These are phyloP conservation scores for Metschnikowia shivogae DNA, from an alignment of 805 yeast genomes.

Conservation along the genomic window DNA sequence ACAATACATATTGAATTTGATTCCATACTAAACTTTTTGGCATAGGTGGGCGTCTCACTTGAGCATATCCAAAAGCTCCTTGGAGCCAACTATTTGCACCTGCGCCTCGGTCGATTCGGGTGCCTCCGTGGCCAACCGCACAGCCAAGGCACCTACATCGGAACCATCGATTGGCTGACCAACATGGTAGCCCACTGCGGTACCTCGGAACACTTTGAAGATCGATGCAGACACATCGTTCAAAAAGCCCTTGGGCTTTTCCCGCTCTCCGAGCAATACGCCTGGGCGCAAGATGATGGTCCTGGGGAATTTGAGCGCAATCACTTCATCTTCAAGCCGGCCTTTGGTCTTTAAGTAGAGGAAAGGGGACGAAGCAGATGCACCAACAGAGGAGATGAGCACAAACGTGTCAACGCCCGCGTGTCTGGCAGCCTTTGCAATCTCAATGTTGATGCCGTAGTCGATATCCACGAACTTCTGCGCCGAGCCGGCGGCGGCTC, in stretches of 20 bases:
- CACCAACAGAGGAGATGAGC: conserved; percentile 64
- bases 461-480: conserved; percentile 70
- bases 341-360: conserved; percentile 71
- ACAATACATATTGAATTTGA: not conserved
- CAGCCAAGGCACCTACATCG: conserved; percentile 61
- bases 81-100: conserved; percentile 21
- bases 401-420: conserved; percentile 67
- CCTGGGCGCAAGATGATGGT: conserved; percentile 82
- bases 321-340: conserved; percentile 63
- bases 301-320: conserved; percentile 59
- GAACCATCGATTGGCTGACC: conserved; percentile 51
- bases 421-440: conserved; percentile 71
- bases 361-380: conserved; percentile 52
- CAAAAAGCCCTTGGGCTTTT: conserved; percentile 16
- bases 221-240: conserved; percentile 29
- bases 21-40: not conserved
- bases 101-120: conserved; percentile 15
- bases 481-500: conserved; percentile 53
- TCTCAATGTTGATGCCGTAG: conserved; percentile 61
- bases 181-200: conserved; percentile 12
- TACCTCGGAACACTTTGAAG: conserved; percentile 23
- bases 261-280: conserved; percentile 60
- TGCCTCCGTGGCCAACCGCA: conserved; percentile 32
- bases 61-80: conserved; percentile 16
- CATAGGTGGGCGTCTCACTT: not conserved